Base-by-base conservation (phyloP, 306 rosid genomes). In the Alnus rubra region DNA sequence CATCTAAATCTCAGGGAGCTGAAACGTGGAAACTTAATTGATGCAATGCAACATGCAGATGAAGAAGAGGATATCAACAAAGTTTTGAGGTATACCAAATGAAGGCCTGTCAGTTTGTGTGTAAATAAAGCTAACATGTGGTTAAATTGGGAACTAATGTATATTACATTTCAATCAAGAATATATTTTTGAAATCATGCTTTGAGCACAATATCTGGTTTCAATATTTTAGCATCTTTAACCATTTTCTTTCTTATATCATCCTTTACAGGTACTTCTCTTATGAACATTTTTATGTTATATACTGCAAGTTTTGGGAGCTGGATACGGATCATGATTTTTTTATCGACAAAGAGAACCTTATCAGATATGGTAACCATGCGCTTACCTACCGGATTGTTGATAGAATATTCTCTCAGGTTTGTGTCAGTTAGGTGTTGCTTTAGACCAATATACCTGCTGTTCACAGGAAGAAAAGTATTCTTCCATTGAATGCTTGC, bases 301-400 rank as follows among this genome's bases (percentile, higher is more conserved):
- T 96, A 88, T 96, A 96, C 91, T 96, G 99, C 90, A 96, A 96
- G 87, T 96, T 96, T 81, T 96, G 99, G 99, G 99, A 96, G 94
- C 92, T 96, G 93, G 99, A 96, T 83, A 84, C 94, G 45, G 99
- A 96, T 82, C 99, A 93, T 77, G 99, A 96, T 85, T 96, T 96
- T 87, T 80, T 96, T 90, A 93, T 96, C 78, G 97, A 96, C 88
- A 96, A 93, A 79, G 99, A 96, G 86, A 96, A 96, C 80, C 96
- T 96, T 76, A 93, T 93, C 85, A 88, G 97, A 93, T 96, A 93
- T 89, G 98, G 99, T 76, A 96, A 96, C 89, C 97, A 96, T 39
- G 98, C 99, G 0, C 99, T 96, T 80, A 96, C 99, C 78, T 96
- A 96, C 84, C 88, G 98, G 79, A 96, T 96, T 83, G 99, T 93